phyloP scores from a whole-genome alignment of 352 stramenopile genomes.

The Phytopythium vexans region DNA sequence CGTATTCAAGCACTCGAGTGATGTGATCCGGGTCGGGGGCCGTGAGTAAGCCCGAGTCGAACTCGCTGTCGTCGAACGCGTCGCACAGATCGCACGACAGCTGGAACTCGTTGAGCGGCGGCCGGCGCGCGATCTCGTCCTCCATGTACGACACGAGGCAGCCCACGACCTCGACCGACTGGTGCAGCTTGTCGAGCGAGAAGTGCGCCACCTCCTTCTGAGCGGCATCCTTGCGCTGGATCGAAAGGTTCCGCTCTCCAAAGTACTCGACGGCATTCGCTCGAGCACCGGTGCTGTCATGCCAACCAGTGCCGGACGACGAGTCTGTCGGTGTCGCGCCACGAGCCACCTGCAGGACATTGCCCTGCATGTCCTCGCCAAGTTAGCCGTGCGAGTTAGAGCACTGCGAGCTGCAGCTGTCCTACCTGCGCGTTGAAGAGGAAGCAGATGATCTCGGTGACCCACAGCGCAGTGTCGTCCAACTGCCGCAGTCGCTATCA shows the following conservation, averaged over 20 bases:
- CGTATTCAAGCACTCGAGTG: constrained; percentile 17
- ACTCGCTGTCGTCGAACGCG: constrained; percentile 5
- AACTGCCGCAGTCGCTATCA: constrained; percentile 27
- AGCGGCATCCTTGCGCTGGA: constrained; percentile 33
- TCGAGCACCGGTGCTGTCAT: not conserved
- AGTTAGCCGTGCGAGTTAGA: not conserved
- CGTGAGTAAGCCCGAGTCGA: constrained; percentile 2
- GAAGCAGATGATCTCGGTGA: constrained; percentile 45
- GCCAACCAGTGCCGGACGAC: not conserved
- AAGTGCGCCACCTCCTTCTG: constrained; percentile 41
- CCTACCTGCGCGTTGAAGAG: constrained; percentile 55
- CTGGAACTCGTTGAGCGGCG: constrained; percentile 43
- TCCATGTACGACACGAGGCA: constrained; percentile 41
- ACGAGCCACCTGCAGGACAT: constrained; percentile 41
- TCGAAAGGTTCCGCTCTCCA: constrained; percentile 27
- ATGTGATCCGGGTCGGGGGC: not conserved
- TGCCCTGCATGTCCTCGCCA: too few species aligned
- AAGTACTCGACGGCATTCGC: constrained; percentile 16
- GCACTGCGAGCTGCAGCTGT: not conserved
- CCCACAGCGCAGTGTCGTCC: constrained; percentile 31
- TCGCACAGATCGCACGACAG: constrained; percentile 34
- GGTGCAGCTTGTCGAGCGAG: constrained; percentile 32
- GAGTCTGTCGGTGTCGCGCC: constrained; percentile 10
- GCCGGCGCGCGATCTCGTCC: constrained; percentile 43
- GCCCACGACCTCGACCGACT: constrained; percentile 47